These are phyloP conservation scores for Schizopora paradoxa DNA, from an alignment of 1,284 basidiomycete genomes.

Conservation along the genomic window DNA sequence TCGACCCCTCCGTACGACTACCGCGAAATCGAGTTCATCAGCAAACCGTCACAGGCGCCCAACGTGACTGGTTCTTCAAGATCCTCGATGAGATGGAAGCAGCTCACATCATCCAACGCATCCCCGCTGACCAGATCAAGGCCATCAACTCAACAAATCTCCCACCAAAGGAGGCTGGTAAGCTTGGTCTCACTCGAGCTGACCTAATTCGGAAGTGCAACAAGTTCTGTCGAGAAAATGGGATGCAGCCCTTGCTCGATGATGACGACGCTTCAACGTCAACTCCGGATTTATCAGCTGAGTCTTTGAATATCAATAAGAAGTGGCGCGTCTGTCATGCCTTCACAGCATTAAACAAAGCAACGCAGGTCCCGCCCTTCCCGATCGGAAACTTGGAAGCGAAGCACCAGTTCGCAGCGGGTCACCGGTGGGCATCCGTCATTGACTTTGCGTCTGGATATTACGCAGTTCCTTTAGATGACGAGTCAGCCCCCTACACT, in stretches of 20 bases:
- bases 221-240: slow-evolving; percentile 10
- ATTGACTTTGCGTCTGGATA: no score
- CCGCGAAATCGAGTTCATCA: slow-evolving; percentile 11
- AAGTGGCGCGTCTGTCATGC: no score
- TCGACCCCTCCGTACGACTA: slow-evolving; percentile 8
- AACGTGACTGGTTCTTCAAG: slow-evolving; percentile 11
- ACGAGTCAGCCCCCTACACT: no score
- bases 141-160: slow-evolving; percentile 15
- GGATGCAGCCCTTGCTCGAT: slow-evolving; percentile 9
- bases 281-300: no score
- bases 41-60: slow-evolving; percentile 15
- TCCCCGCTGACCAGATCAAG: slow-evolving; percentile 15
- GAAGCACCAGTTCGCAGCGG: no score
- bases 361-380: no score
- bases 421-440: no score
- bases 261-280: no score
- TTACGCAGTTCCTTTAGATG: no score
- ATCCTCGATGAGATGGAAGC: slow-evolving; percentile 18
- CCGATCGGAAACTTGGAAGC: no score
- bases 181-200: slow-evolving; percentile 3
- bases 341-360: no score
- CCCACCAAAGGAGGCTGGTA: slow-evolving; percentile 18
- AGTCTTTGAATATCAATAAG: no score
- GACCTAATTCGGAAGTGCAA: slow-evolving; percentile 15
- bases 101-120: slow-evolving; percentile 12